Conservation (phyloP, 2,329 filamentous ascomycete species). For the Colletotrichum tabaci region DNA sequence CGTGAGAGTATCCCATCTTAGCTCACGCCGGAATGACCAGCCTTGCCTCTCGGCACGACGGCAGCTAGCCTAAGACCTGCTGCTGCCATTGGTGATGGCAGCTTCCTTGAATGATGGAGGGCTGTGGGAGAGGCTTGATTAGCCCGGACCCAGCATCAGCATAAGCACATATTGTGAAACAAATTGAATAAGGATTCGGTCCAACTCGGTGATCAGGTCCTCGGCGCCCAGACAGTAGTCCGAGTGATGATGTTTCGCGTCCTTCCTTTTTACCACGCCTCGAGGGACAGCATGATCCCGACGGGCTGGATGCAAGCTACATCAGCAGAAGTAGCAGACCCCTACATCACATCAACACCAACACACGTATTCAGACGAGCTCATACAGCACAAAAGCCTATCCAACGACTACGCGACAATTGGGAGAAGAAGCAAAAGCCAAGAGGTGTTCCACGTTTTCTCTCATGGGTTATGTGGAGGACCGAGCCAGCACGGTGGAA, state of each 20-base stretch:
- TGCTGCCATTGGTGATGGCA: conserved; percentile 18
- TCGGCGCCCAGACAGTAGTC: conserved; percentile 20
- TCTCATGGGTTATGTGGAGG: conserved; percentile 19
- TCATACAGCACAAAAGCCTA: not conserved
- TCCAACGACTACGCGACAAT: not conserved
- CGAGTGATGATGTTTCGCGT: not conserved
- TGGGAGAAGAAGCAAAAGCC: not conserved
- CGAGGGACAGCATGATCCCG: not conserved
- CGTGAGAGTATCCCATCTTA: conserved; percentile 34
- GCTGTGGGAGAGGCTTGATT: conserved; percentile 5
- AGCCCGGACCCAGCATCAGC: conserved; percentile 36
- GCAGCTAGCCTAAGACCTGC: conserved; percentile 20
- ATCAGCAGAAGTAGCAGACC: not conserved
- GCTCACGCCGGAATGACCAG: conserved; percentile 22
- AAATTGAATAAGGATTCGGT: conserved; percentile 7
- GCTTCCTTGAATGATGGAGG: conserved; percentile 13
- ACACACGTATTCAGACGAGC: not conserved
- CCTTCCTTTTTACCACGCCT: not conserved
- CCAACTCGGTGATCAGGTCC: conserved; percentile 9
- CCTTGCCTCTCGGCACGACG: conserved; percentile 32
- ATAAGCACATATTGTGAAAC: conserved; percentile 42
- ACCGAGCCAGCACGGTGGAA: conserved; percentile 29
- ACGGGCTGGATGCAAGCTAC: conserved; percentile 1
- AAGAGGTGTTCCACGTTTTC: not conserved
- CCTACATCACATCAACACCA: not conserved